Base-by-base conservation (phyloP, 495 filamentous ascomycete genomes). In the Emericellopsis terricola region DNA sequence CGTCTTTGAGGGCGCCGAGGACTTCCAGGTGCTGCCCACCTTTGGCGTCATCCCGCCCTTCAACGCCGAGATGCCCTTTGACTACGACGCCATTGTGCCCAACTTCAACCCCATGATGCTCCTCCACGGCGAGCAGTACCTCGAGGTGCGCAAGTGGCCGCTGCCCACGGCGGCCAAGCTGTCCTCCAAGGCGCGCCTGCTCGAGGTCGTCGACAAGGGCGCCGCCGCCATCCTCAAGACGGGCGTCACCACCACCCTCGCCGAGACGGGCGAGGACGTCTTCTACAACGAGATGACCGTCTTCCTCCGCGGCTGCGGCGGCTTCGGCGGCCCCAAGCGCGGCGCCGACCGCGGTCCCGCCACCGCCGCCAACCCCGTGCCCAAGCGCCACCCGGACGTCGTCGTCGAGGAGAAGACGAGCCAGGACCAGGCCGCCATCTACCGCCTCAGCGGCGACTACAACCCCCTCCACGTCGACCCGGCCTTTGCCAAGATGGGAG, bases 71-170 rank as follows among this genome's bases (percentile, higher is more conserved):
- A 62, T 69, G 33, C 83, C 91, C 34, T 97, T 76, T 65, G 71
- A 61, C 60, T 62, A 87, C 42, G 68, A 75, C 41, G 81, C 92
- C 16, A 61, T 97, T 41, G 75, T 96, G 28, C 82, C 84, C 49
- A 82, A 96, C 61, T 97, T 92, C 69, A 80, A 70, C 4, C 87
- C 86, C 41, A 97, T 94, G 91, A 94, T 96, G 86, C 73, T 97
- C 33, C 76, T 97, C 14, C 89, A 97, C 65, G 89, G 89, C 47
- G 89, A 97, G 62, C 89, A 97, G 60, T 97, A 86, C 68, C 81
- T 96, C 43, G 91, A 96, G 55, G 71, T 97, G 51, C 76, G 76
- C 51, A 81, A 87, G 55, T 94, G 73, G 63, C 89, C 91, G 31
- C 84, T 97, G 55, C 89, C 91, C 19, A 96, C 89, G 33, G 66